These are phyloP conservation scores for Gossypium gossypioides DNA, from an alignment of 441 rosid species.

Conservation along the genomic window DNA sequence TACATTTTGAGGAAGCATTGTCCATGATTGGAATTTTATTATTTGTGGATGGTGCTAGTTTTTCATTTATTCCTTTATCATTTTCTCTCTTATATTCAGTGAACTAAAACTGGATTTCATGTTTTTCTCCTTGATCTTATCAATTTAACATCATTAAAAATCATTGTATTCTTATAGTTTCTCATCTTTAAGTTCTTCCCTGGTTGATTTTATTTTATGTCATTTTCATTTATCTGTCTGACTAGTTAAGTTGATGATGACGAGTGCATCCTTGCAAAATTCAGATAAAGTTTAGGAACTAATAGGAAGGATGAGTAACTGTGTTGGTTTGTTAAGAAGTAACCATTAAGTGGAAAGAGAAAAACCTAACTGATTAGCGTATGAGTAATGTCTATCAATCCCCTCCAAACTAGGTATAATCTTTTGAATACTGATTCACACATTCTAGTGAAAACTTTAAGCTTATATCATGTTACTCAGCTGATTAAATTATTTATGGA, in stretches of 20 bases:
- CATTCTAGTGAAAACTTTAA: background rate
- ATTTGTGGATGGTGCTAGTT: background rate
- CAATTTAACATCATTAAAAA: background rate
- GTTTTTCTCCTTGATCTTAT: background rate
- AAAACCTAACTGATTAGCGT: background rate
- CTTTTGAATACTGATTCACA: background rate
- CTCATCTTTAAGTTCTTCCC: background rate
- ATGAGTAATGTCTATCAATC: background rate
- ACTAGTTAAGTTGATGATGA: constrained; percentile 4
- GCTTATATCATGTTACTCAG: background rate
- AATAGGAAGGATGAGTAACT: background rate
- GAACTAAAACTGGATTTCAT: background rate
- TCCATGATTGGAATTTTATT: constrained; percentile 1
- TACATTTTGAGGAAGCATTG: background rate
- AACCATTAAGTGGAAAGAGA: background rate
- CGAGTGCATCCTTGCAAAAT: background rate
- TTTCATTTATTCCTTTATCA: background rate
- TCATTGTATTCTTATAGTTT: background rate
- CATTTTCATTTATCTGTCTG: background rate
- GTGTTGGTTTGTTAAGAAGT: background rate
- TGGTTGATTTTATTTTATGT: background rate
- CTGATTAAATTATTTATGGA: background rate
- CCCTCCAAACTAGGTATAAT: background rate
- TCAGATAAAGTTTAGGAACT: background rate
- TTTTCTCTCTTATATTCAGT: background rate